These are phyloP conservation scores for Pythium oligandrum DNA, from an alignment of 352 stramenopile genomes.

Conservation along the genomic window DNA sequence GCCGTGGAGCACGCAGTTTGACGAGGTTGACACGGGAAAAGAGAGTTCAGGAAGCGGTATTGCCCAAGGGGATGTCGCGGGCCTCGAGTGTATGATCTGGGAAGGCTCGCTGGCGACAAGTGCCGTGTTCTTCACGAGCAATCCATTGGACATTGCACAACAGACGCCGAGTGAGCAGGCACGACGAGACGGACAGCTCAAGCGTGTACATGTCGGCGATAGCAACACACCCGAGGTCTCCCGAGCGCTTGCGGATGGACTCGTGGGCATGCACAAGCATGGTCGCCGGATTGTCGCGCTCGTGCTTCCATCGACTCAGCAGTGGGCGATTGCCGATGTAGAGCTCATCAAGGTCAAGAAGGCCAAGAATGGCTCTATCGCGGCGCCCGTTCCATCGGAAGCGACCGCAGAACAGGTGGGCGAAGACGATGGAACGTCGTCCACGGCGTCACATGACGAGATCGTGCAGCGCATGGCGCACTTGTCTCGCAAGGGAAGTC, in stretches of 20 bases:
- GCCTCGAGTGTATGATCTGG: constrained; percentile 49
- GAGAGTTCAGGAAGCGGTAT: constrained; percentile 33
- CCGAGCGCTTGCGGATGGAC: constrained; percentile 32
- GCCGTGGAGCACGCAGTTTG: constrained; percentile 13
- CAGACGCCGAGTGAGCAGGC: constrained; percentile 17
- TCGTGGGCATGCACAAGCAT: constrained; percentile 65
- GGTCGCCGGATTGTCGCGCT: constrained; percentile 48
- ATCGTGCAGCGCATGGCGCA: constrained; percentile 70
- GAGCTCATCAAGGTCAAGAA: constrained; percentile 82
- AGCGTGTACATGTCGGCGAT: constrained; percentile 38
- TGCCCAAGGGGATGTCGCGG: constrained; percentile 38
- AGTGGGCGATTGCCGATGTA: constrained; percentile 63
- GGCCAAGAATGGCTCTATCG: constrained; percentile 19
- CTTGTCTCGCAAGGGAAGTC: constrained; percentile 56
- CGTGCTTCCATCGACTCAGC: constrained; percentile 32
- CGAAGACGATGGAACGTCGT: constrained; percentile 13
- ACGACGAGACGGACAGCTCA: constrained; percentile 28
- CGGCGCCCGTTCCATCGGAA: constrained; percentile 1
- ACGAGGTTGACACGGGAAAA: constrained; percentile 47
- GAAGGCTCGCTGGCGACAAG: constrained; percentile 22
- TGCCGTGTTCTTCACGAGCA: constrained; percentile 40
- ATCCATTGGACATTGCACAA: constrained; percentile 46
- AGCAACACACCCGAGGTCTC: constrained; percentile 21
- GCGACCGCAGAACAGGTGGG: background rate
- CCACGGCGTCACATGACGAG: constrained; percentile 36